Evolutionary conservation across 2,329 filamentous ascomycete species (phyloP).

Genomic region (Aspergillus novoparasiticus): DNA sequence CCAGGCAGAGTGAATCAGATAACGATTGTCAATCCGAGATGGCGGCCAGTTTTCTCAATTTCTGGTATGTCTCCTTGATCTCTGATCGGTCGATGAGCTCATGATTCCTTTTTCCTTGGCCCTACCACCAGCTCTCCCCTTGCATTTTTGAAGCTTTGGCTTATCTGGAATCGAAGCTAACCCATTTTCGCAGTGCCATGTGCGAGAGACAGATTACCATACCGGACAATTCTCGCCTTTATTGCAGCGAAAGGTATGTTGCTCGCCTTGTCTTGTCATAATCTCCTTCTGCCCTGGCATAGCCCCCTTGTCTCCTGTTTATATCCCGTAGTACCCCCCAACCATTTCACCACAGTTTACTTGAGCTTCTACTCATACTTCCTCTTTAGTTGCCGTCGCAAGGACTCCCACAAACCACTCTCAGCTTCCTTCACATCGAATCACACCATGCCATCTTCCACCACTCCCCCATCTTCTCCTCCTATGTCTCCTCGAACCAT

Average conservation of each 20-base stretch:
- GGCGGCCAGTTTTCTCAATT: slow-evolving; percentile 49
- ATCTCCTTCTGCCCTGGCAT: slow-evolving; percentile 11
- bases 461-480: slow-evolving; percentile 37
- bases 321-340: slow-evolving; percentile 12
- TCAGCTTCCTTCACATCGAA: slow-evolving; percentile 41
- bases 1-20: slow-evolving; percentile 22
- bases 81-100: neutral
- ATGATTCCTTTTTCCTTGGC: slow-evolving; percentile 21
- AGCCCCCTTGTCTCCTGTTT: slow-evolving; percentile 8
- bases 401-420: slow-evolving; percentile 49
- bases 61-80: slow-evolving; percentile 40
- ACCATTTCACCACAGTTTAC: slow-evolving; percentile 3
- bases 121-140: slow-evolving; percentile 18
- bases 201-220: slow-evolving; percentile 68
- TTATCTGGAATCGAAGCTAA: slow-evolving; percentile 31
- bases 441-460: slow-evolving; percentile 29
- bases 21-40: slow-evolving; percentile 40
- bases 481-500: slow-evolving; percentile 40
- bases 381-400: slow-evolving; percentile 46
- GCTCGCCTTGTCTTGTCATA: slow-evolving; percentile 17
- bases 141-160: slow-evolving; percentile 20
- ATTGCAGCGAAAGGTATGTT: slow-evolving; percentile 65
- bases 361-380: slow-evolving; percentile 4
- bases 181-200: slow-evolving; percentile 53
- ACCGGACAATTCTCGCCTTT: slow-evolving; percentile 62